phyloP scores from a whole-genome alignment of 1,284 basidiomycete species.

The Puccinia sorghi region DNA sequence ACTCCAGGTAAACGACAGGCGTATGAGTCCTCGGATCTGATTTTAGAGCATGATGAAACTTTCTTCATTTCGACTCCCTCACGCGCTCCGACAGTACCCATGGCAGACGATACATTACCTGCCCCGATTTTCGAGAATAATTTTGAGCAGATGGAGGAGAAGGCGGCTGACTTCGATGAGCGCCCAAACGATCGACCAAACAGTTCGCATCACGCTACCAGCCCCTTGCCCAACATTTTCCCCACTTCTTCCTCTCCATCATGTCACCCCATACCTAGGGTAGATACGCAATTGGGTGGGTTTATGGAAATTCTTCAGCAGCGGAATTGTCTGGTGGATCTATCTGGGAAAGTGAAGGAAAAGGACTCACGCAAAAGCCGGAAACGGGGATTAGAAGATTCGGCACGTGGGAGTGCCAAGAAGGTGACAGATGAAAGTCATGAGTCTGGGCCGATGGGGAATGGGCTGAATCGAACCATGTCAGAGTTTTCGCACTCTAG shows the following conservation, averaged over 20 bases:
- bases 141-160: background rate
- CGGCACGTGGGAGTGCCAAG: conserved; percentile 8
- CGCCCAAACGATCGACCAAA: conserved; percentile 7
- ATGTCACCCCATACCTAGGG: conserved; percentile 16
- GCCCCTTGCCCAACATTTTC: conserved; percentile 14
- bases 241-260: conserved; percentile 33
- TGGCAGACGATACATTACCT: conserved; percentile 3
- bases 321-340: conserved; percentile 24
- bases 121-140: background rate
- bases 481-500: conserved; percentile 29
- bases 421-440: conserved; percentile 8
- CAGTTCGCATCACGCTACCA: conserved; percentile 1
- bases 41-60: conserved; percentile 33
- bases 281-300: conserved; percentile 43
- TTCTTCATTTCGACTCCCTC: conserved; percentile 11
- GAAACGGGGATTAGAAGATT: conserved; percentile 31
- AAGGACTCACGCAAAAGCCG: conserved; percentile 18
- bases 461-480: conserved; percentile 34
- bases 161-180: conserved; percentile 7
- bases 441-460: background rate
- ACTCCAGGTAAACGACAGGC: background rate
- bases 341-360: conserved; percentile 16
- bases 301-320: conserved; percentile 46
- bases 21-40: conserved; percentile 4
- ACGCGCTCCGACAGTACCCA: background rate